Evolutionary conservation across 345 rosid genomes (phyloP), one percentile per base, ranked within the genome.

Genomic region (Euclidium syriacum): DNA sequence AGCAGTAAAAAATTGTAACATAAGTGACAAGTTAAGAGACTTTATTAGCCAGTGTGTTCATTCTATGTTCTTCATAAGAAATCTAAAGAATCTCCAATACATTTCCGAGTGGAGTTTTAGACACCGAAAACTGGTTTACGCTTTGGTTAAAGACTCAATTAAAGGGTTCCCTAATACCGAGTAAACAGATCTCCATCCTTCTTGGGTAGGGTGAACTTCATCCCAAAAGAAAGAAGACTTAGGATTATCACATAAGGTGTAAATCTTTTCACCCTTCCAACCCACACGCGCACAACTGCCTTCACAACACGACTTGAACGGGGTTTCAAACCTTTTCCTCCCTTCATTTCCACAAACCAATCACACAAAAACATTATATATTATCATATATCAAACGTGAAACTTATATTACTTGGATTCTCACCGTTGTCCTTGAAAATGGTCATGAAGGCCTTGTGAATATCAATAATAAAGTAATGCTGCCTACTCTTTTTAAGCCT

Each of bases 171-270:
- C 38, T 48, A 77, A 52, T 30, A 77, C 54, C 7, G 54, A 52
- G 38, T 64, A 65, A 24, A 77, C 65, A 33, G 75, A 65, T 10
- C 29, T 47, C 86, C 82, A 79, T 14, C 80, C 86, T 14, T 39
- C 75, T 64, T 79, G 80, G 3, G 71, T 64, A 1, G 84, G 82
- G 29, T 79, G 77, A 26, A 24, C 33, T 1, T 7, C 4, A 64
- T 77, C 87, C 84, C 87, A 79, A n/a, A 82, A 82, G 77, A 79
- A 77, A 8, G 52, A 12, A 7, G 65, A 36, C 26, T 19, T 32
- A 5, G 82, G 84, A 11, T 75, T 26, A 33, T 65, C 47, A 12
- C 87, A 82, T 2, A 73, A 41, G 0, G 47, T 67, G 25, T 77
- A 77, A 75, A 32, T 64, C 59, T 60, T 71, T 16, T 1, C 38